Evolutionary conservation across 139 green algal genomes (phyloP).

Genomic region (Micractinium conductrix): DNA sequence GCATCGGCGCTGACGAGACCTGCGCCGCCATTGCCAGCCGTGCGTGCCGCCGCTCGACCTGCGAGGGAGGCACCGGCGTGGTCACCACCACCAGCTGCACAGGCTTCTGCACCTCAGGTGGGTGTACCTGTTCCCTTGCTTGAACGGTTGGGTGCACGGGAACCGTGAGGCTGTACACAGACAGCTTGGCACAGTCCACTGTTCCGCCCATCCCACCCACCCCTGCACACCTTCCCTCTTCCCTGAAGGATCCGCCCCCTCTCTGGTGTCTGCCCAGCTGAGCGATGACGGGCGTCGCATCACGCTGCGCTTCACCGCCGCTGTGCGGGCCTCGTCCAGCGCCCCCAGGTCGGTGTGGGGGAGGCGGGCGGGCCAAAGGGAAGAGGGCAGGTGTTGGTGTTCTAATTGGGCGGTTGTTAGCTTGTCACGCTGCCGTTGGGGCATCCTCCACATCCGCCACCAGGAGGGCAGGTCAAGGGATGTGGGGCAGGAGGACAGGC

Average conservation of each 20-base stretch:
- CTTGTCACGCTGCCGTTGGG: no score
- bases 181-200: no score
- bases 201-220: no score
- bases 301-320: neutral
- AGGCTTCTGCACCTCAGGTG: neutral
- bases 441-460: no score
- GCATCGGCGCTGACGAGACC: neutral
- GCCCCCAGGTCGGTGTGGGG: neutral
- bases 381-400: neutral
- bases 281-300: conserved; percentile 5
- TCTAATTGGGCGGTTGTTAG: no score
- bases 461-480: no score
- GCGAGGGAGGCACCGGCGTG: neutral
- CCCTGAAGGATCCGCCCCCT: no score
- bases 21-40: neutral
- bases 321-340: neutral
- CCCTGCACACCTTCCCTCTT: no score
- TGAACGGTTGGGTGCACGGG: no score
- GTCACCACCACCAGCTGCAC: neutral
- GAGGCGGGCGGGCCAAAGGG: neutral
- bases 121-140: no score
- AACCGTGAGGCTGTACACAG: no score
- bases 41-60: neutral
- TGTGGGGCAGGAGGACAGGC: no score
- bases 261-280: conserved; percentile 9